A percentile compares a stretch with the other conserved stretches of the same genome.
These are phyloP conservation scores for Myriosclerotinia curreyana DNA, from an alignment of 2,329 filamentous ascomycete species.

Conservation along the genomic window DNA sequence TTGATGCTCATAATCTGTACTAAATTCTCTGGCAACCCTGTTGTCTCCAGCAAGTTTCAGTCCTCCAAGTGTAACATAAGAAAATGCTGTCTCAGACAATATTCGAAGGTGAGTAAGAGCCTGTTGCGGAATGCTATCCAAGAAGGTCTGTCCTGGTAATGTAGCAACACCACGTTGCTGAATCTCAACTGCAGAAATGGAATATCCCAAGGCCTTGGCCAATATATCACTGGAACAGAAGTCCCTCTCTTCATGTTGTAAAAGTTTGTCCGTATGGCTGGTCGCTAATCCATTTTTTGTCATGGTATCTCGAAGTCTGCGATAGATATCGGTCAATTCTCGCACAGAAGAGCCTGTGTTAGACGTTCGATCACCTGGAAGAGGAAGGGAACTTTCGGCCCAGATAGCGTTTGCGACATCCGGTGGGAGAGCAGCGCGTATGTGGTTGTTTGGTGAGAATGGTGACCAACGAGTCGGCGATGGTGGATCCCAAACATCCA, in stretches of 20 bases:
- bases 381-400: constrained; percentile 38
- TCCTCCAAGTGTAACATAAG: constrained; percentile 76
- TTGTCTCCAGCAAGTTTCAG: constrained; percentile 60
- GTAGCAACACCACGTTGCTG: constrained; percentile 81
- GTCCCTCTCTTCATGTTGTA: constrained; percentile 36
- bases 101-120: constrained; percentile 83
- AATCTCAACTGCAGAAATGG: constrained; percentile 86
- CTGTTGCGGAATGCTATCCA: constrained; percentile 83
- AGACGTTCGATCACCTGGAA: constrained; percentile 42
- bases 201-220: constrained; percentile 70
- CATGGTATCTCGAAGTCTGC: constrained; percentile 58
- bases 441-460: constrained; percentile 21
- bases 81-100: constrained; percentile 80
- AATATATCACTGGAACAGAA: constrained; percentile 57
- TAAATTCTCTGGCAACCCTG: constrained; percentile 64
- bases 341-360: constrained; percentile 44
- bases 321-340: constrained; percentile 60
- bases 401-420: constrained; percentile 32
- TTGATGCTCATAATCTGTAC: constrained; percentile 66
- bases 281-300: constrained; percentile 52
- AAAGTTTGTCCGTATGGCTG: background rate
- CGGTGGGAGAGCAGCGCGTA: constrained; percentile 33
- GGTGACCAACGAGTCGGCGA: constrained; percentile 30
- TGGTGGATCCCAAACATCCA: constrained; percentile 35
- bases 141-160: constrained; percentile 67